Evolutionary conservation across 2,329 filamentous ascomycete species (phyloP).

Genomic region (Tolypocladium cylindrosporum): DNA sequence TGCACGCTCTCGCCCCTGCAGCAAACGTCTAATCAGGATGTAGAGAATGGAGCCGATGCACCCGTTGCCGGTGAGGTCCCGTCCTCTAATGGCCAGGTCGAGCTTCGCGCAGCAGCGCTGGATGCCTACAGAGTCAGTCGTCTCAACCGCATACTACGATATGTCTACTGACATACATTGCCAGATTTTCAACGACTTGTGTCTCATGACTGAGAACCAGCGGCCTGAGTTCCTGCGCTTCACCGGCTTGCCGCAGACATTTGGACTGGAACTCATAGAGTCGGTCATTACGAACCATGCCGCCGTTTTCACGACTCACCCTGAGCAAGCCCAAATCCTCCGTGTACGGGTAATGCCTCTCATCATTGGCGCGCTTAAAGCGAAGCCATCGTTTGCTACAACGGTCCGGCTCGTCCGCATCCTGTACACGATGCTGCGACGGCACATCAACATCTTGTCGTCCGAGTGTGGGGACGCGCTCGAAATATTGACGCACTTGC

Average conservation of each 20-base stretch:
- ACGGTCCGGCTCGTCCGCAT: slow-evolving; percentile 77
- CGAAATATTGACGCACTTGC: slow-evolving; percentile 69
- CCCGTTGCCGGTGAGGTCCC: slow-evolving; percentile 58
- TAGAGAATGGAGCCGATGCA: slow-evolving; percentile 37
- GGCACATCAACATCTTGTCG: slow-evolving; percentile 65
- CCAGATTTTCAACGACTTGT: slow-evolving; percentile 83
- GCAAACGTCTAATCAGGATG: background rate
- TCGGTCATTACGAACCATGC: slow-evolving; percentile 80
- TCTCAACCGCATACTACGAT: background rate
- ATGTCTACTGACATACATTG: background rate
- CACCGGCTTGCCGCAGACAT: slow-evolving; percentile 66
- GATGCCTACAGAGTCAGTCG: slow-evolving; percentile 66
- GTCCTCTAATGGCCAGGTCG: slow-evolving; percentile 51
- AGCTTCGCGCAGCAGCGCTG: slow-evolving; percentile 65
- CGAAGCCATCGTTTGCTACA: slow-evolving; percentile 68
- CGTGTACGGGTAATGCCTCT: slow-evolving; percentile 73
- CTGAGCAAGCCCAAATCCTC: slow-evolving; percentile 72
- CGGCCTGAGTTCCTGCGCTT: slow-evolving; percentile 74
- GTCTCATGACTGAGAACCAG: slow-evolving; percentile 76
- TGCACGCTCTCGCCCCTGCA: background rate
- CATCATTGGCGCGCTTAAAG: slow-evolving; percentile 66
- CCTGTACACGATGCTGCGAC: slow-evolving; percentile 68
- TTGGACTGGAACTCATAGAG: slow-evolving; percentile 86
- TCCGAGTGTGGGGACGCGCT: slow-evolving; percentile 77
- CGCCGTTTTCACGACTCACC: slow-evolving; percentile 66